A percentile compares a stretch with the other conserved stretches of the same genome.
These are phyloP conservation scores for Anaeramoeba ignava DNA, from an alignment of 78 protist species.

Conservation along the genomic window DNA sequence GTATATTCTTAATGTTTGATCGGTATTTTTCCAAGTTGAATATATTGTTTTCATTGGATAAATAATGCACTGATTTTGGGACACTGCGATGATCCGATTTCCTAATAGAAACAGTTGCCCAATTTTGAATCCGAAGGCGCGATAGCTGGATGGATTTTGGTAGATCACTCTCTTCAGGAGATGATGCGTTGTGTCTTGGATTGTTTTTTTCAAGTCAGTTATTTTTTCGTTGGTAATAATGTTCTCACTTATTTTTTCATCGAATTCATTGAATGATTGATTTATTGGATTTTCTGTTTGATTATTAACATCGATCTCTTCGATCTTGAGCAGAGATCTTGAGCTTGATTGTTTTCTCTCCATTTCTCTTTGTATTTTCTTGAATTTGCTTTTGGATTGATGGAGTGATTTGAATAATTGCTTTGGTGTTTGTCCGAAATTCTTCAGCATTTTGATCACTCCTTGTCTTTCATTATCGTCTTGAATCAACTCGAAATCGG, in stretches of 20 bases:
- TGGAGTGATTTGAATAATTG: background rate
- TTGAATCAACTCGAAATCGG: background rate
- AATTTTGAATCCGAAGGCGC: no score
- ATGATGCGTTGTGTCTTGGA: no score
- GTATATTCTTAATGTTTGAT: background rate
- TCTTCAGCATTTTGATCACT: background rate
- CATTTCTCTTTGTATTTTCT: background rate
- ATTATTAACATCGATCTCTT: background rate
- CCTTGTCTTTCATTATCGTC: background rate
- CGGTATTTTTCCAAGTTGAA: background rate
- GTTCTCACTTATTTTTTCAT: background rate
- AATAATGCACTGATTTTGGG: background rate
- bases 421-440: background rate
- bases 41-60: background rate
- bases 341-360: background rate
- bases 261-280: background rate
- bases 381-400: background rate
- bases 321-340: background rate
- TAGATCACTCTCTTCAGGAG: no score
- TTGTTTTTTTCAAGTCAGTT: background rate
- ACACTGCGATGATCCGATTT: background rate
- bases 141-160: no score
- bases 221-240: background rate
- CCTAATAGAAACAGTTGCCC: no score
- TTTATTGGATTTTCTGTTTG: background rate